These are phyloP conservation scores for Phytophthora colocasiae DNA, from an alignment of 352 stramenopile species.

Conservation along the genomic window DNA sequence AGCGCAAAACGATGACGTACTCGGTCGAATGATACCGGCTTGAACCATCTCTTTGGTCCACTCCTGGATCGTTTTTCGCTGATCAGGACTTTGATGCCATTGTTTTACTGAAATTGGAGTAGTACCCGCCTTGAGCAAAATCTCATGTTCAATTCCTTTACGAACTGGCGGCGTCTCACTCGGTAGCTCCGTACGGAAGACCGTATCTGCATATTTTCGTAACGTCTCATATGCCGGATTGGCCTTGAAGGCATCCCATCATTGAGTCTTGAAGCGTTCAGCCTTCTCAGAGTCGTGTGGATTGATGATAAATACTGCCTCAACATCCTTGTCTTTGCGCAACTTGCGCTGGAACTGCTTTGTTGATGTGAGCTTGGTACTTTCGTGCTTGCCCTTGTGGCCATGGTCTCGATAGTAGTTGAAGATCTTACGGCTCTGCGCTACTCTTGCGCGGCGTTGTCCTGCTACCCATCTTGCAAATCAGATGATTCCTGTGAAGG, in stretches of 20 bases:
- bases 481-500: no score
- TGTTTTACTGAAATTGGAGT: slow-evolving; percentile 8
- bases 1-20: not conserved
- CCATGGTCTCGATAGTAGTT: slow-evolving; percentile 3
- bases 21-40: no score
- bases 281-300: no score
- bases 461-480: no score
- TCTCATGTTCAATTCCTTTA: no score
- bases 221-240: no score
- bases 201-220: no score
- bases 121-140: not conserved
- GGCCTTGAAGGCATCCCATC: no score
- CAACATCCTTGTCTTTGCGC: slow-evolving; percentile 3
- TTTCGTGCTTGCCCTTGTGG: not conserved
- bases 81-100: slow-evolving; percentile 6
- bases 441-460: not conserved
- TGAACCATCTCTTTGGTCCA: no score
- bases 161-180: no score
- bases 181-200: no score
- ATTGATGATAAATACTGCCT: not conserved
- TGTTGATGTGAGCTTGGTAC: not conserved
- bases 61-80: slow-evolving; percentile 4
- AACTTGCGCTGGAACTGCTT: slow-evolving; percentile 4
- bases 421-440: slow-evolving; percentile 11
- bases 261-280: no score